phyloP scores from a whole-genome alignment of 306 rosid species.

The Ammopiptanthus mongolicus region DNA sequence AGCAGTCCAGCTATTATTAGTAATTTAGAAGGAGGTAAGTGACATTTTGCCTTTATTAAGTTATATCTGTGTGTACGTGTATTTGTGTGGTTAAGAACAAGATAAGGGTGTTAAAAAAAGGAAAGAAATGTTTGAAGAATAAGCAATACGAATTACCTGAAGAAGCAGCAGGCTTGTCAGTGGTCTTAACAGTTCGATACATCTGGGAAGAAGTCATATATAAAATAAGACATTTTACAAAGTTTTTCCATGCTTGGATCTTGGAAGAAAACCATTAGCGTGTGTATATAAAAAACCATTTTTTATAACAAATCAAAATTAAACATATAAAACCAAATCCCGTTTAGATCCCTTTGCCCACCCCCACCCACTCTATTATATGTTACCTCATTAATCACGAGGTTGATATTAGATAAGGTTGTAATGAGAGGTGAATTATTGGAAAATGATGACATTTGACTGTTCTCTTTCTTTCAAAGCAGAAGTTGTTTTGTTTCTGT shows the following conservation, averaged over 20 bases:
- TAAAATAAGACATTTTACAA: background rate
- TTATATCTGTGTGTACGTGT: no score
- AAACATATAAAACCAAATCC: background rate
- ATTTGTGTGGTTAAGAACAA: slow-evolving; percentile 12
- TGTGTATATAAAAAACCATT: background rate
- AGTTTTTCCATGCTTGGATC: background rate
- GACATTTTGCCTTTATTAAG: background rate
- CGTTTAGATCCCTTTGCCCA: slow-evolving; percentile 8
- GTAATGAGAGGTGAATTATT: slow-evolving; percentile 44
- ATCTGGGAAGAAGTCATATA: slow-evolving; percentile 46
- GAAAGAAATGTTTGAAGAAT: slow-evolving; percentile 9
- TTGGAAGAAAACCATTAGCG: background rate
- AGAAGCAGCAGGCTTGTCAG: slow-evolving; percentile 92
- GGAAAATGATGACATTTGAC: slow-evolving; percentile 70
- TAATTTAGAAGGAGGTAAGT: slow-evolving; percentile 6
- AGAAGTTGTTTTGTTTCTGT: slow-evolving; percentile 40
- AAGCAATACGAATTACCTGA: slow-evolving; percentile 84
- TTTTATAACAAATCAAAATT: background rate
- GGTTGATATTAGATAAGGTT: slow-evolving; percentile 54
- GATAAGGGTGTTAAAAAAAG: slow-evolving; percentile 24
- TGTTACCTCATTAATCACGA: slow-evolving; percentile 61
- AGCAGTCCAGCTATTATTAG: no score
- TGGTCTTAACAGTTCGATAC: slow-evolving; percentile 94
- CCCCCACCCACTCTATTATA: background rate
- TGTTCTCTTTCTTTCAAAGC: slow-evolving; percentile 22